Base-by-base conservation (phyloP, 75 land plant species). In the Selaginella tamariscina region DNA sequence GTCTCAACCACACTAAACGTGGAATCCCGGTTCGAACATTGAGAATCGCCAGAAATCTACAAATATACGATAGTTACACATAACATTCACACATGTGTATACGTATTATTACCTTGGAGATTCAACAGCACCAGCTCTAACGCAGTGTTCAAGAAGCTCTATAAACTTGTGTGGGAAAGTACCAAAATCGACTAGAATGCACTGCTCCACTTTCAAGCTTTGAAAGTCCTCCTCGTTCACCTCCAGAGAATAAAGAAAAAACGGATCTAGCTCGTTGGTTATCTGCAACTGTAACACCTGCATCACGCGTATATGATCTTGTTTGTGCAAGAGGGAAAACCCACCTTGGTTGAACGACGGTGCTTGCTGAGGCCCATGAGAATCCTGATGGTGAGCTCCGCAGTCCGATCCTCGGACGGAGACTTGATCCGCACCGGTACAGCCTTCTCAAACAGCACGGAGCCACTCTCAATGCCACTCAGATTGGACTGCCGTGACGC, bases 141-240 rank as follows among this genome's bases (percentile, higher is more conserved):
- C 73, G 32, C 79, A 77, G 30, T 77, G 75, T 31, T 77, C 79
- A 1, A 77, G 66, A 29, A 77, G 57, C 75, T 77, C 79, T 30
- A 77, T 77, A 63, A 77, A 73, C 56, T 77, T 77, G 79, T 77
- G 71, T 27, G 79, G 79, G 68, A 77, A 77, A 18, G 79, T 77
- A 22, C 74, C 54, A 77, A 77, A 77, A 73, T 77, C 79, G 32
- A 77, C 79, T 39, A 77, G 70, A 55, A 77, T 77, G 71, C 79
- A 77, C 32, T 77, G 79, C 32, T 77, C 79, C 71, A 77, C 79
- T 49, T 77, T 77, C 30, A 77, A 60, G 65, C 71, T 72, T 64
- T 77, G 79, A 29, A 77, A 77, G 54, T 77, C 79, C 11, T 77
- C 79, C 31, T 77, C 79, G 33, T 74, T 77, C 28, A 73, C 79